These are phyloP conservation scores for Quercus bicolor DNA, from an alignment of 306 rosid genomes.

Conservation along the genomic window DNA sequence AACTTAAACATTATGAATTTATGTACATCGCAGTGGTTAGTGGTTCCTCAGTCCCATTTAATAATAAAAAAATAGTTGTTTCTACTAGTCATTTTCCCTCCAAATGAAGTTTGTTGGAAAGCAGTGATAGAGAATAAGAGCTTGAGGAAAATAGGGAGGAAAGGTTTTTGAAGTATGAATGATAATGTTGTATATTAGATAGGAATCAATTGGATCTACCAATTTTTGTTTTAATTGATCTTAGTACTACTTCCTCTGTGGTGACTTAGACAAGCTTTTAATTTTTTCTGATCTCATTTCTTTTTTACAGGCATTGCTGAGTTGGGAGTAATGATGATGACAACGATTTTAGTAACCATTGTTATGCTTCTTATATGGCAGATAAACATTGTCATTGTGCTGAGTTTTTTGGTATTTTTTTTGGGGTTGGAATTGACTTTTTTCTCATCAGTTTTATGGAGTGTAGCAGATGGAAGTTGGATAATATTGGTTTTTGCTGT, in stretches of 20 bases:
- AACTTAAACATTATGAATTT: not conserved
- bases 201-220: not conserved
- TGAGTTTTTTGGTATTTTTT: constrained; percentile 62
- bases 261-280: not conserved
- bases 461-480: constrained; percentile 97
- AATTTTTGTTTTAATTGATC: not conserved
- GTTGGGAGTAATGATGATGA: constrained; percentile 99
- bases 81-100: not conserved
- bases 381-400: constrained; percentile 66
- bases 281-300: constrained; percentile 12
- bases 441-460: constrained; percentile 87
- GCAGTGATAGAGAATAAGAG: not conserved
- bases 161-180: not conserved
- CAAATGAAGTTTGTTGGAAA: not conserved
- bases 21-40: not conserved
- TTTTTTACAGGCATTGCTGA: constrained; percentile 83
- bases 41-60: not conserved
- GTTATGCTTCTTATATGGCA: constrained; percentile 99
- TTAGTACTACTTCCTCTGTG: not conserved
- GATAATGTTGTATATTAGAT: not conserved
- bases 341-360: constrained; percentile 78
- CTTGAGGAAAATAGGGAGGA: not conserved
- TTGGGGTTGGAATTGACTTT: constrained; percentile 80
- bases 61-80: not conserved
- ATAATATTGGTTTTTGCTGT: constrained; percentile 77